Evolutionary conservation across 345 rosid genomes (phyloP).

Genomic region (Tarenaya hassleriana): DNA sequence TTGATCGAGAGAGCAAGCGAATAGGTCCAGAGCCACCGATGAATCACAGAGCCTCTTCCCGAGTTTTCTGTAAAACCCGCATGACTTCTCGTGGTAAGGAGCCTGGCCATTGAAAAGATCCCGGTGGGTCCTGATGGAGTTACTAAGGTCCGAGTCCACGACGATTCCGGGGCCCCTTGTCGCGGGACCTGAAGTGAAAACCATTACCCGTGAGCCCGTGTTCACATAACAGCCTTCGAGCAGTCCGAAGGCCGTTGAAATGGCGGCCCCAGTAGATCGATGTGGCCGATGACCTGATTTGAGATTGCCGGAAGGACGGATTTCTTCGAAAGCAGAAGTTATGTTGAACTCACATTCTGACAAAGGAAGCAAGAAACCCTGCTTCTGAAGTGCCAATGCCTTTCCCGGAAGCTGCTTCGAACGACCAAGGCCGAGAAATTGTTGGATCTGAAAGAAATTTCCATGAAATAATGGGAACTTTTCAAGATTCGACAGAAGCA

Average conservation of each 20-base stretch:
- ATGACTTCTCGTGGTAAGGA: conserved; percentile 47
- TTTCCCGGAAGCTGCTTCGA: conserved; percentile 49
- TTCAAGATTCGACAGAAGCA: background rate
- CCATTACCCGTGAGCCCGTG: conserved; percentile 78
- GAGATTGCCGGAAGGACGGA: conserved; percentile 30
- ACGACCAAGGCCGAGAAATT: conserved; percentile 48
- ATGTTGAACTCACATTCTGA: conserved; percentile 81
- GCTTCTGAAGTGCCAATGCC: conserved; percentile 44
- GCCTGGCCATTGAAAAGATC: conserved; percentile 65
- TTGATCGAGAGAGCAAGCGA: conserved; percentile 95
- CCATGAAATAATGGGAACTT: background rate
- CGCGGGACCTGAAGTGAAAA: conserved; percentile 91
- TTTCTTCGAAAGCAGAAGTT: conserved; percentile 73
- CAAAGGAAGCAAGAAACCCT: conserved; percentile 68
- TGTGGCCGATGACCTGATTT: conserved; percentile 67
- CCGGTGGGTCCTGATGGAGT: conserved; percentile 76
- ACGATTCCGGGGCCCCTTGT: conserved; percentile 85
- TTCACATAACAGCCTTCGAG: conserved; percentile 61
- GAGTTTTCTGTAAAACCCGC: conserved; percentile 54
- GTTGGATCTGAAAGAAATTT: conserved; percentile 44
- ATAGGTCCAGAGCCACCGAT: conserved; percentile 69
- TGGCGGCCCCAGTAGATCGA: conserved; percentile 80
- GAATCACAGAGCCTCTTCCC: conserved; percentile 57
- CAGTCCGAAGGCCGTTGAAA: conserved; percentile 69
- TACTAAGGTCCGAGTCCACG: conserved; percentile 50